These are phyloP conservation scores for Sordariomycetes sp. DNA, from an alignment of 2,329 filamentous ascomycete genomes.

Conservation along the genomic window DNA sequence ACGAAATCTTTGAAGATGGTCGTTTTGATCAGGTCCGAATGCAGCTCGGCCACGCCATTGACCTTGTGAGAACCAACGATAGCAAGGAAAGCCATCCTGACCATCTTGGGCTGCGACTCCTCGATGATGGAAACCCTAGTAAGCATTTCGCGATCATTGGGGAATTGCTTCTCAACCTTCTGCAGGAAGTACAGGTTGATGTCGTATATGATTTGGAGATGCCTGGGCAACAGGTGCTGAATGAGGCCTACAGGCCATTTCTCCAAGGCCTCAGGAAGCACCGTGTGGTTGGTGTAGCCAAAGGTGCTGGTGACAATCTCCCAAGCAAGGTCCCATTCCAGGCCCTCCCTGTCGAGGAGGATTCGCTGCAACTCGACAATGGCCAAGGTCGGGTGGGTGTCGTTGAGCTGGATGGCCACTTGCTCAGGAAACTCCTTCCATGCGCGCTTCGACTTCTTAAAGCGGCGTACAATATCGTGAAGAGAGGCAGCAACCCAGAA, in stretches of 20 bases:
- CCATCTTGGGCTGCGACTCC: conserved; percentile 93
- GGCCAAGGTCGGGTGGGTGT: conserved; percentile 92
- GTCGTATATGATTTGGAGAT: conserved; percentile 96
- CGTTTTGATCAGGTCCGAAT: conserved; percentile 95
- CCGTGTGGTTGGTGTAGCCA: conserved; percentile 97
- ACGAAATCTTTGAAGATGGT: conserved; percentile 99
- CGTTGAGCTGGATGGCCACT: conserved; percentile 94
- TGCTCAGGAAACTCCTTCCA: conserved; percentile 93
- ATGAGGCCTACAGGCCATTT: conserved; percentile 95
- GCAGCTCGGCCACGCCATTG: conserved; percentile 94
- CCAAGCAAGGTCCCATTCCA: conserved; percentile 94
- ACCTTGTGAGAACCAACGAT: conserved; percentile 98
- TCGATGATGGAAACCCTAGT: conserved; percentile 92
- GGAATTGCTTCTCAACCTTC: conserved; percentile 80
- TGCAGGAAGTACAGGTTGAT: conserved; percentile 95
- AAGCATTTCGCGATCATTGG: conserved; percentile 80
- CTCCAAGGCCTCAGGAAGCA: conserved; percentile 91
- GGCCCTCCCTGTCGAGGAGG: conserved; percentile 76
- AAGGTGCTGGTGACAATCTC: conserved; percentile 69
- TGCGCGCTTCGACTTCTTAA: conserved; percentile 90
- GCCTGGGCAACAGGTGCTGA: conserved; percentile 86
- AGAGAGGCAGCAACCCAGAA: conserved; percentile 98
- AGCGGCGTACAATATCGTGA: conserved; percentile 90
- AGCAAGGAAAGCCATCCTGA: conserved; percentile 92
- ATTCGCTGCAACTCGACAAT: conserved; percentile 95